Conservation (phyloP, 2,329 filamentous ascomycete species). For the Lecanoromycetidae sp. region DNA sequence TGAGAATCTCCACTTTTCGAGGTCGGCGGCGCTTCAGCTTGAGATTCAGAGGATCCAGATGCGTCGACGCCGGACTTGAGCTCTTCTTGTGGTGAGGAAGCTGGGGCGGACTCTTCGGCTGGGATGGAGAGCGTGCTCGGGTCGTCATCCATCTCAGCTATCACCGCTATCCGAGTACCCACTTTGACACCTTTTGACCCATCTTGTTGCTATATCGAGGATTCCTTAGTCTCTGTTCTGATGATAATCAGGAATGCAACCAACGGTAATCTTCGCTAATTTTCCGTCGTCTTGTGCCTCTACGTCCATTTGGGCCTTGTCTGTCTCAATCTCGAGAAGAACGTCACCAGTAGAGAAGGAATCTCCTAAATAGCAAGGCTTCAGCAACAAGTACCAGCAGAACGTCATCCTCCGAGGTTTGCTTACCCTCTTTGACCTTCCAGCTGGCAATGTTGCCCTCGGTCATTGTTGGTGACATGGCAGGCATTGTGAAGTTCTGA, state of each 20-base stretch:
- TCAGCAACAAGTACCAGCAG: slow-evolving; percentile 6
- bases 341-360: slow-evolving; percentile 73
- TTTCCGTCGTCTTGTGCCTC: slow-evolving; percentile 84
- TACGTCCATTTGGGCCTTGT: slow-evolving; percentile 91
- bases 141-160: slow-evolving; percentile 73
- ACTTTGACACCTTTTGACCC: slow-evolving; percentile 68
- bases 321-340: slow-evolving; percentile 82
- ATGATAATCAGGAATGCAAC: slow-evolving; percentile 3
- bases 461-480: slow-evolving; percentile 85
- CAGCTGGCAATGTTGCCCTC: slow-evolving; percentile 78
- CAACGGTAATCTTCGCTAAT: slow-evolving; percentile 65
- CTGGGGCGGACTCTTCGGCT: slow-evolving; percentile 42
- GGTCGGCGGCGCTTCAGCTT: slow-evolving; percentile 20
- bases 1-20: slow-evolving; percentile 22
- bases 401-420: not conserved
- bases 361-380: slow-evolving; percentile 40
- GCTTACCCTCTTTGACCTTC: slow-evolving; percentile 66
- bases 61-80: slow-evolving; percentile 16
- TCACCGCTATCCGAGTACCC: slow-evolving; percentile 67
- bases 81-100: slow-evolving; percentile 18
- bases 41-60: slow-evolving; percentile 12
- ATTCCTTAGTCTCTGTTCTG: slow-evolving; percentile 12
- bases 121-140: slow-evolving; percentile 62
- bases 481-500: slow-evolving; percentile 83
- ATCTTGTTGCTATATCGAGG: slow-evolving; percentile 40